phyloP scores from a whole-genome alignment of 345 rosid genomes.

The Euphorbia lathyris region DNA sequence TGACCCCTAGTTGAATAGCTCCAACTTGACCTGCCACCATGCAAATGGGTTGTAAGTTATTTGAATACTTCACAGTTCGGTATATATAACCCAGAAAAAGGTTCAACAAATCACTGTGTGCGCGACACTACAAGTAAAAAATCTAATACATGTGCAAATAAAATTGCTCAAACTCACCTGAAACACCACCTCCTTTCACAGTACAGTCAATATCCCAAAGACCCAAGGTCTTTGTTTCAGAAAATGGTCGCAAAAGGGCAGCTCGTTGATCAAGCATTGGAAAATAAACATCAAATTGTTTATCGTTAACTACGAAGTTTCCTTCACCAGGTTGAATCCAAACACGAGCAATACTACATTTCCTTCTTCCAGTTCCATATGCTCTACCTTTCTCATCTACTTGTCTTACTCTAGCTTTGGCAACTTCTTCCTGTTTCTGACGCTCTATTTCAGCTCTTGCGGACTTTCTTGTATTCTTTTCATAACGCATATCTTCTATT shows the following conservation, averaged over 20 bases:
- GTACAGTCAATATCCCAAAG: slow-evolving; percentile 84
- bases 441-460: slow-evolving; percentile 75
- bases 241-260: slow-evolving; percentile 86
- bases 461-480: slow-evolving; percentile 66
- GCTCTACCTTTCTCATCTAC: slow-evolving; percentile 90
- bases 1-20: slow-evolving; percentile 81
- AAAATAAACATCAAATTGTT: slow-evolving; percentile 80
- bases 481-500: slow-evolving; percentile 69
- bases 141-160: neutral
- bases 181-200: slow-evolving; percentile 87
- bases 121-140: no score
- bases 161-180: slow-evolving; percentile 47
- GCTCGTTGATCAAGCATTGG: slow-evolving; percentile 96
- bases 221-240: slow-evolving; percentile 96
- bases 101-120: neutral
- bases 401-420: slow-evolving; percentile 78
- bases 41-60: slow-evolving; percentile 3
- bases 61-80: neutral
- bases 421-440: slow-evolving; percentile 82
- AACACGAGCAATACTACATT: slow-evolving; percentile 87
- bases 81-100: neutral
- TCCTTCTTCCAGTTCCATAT: slow-evolving; percentile 96
- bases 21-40: slow-evolving; percentile 83
- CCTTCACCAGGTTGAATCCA: slow-evolving; percentile 95
- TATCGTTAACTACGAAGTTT: slow-evolving; percentile 68